phyloP scores from a whole-genome alignment of 805 yeast species.

The Debaryomyces maramus region DNA sequence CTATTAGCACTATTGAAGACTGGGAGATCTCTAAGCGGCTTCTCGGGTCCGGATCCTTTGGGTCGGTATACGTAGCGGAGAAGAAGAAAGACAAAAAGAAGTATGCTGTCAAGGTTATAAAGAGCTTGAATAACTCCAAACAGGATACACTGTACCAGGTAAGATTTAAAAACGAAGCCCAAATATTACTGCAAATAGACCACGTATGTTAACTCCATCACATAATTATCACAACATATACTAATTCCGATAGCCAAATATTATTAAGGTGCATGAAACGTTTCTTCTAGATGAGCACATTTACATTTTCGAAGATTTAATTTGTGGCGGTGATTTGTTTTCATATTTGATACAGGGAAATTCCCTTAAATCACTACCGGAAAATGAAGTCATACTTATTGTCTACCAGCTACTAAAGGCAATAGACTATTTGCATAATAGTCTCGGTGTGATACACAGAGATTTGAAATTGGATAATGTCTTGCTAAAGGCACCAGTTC shows the following conservation, averaged over 20 bases:
- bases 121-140: neutral
- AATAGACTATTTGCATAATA: slow-evolving; percentile 51
- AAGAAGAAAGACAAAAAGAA: slow-evolving; percentile 21
- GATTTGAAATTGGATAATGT: slow-evolving; percentile 69
- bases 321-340: slow-evolving; percentile 60
- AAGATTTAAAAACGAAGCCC: slow-evolving; percentile 35
- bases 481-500: slow-evolving; percentile 52
- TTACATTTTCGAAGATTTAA: slow-evolving; percentile 49
- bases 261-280: slow-evolving; percentile 46
- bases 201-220: slow-evolving; percentile 36
- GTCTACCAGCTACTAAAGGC: slow-evolving; percentile 59
- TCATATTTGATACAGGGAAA: slow-evolving; percentile 50
- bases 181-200: slow-evolving; percentile 34
- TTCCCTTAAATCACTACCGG: slow-evolving; percentile 44
- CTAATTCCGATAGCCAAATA: slow-evolving; percentile 39
- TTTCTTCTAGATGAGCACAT: slow-evolving; percentile 23
- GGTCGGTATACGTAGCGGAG: slow-evolving; percentile 46
- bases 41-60: slow-evolving; percentile 60
- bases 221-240: neutral
- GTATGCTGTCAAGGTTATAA: slow-evolving; percentile 52
- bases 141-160: neutral
- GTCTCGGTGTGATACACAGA: slow-evolving; percentile 56
- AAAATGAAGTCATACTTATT: slow-evolving; percentile 54
- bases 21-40: slow-evolving; percentile 47
- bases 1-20: slow-evolving; percentile 10